Conservation (phyloP, 139 green algal genomes). For the Haematococcus sp. region DNA sequence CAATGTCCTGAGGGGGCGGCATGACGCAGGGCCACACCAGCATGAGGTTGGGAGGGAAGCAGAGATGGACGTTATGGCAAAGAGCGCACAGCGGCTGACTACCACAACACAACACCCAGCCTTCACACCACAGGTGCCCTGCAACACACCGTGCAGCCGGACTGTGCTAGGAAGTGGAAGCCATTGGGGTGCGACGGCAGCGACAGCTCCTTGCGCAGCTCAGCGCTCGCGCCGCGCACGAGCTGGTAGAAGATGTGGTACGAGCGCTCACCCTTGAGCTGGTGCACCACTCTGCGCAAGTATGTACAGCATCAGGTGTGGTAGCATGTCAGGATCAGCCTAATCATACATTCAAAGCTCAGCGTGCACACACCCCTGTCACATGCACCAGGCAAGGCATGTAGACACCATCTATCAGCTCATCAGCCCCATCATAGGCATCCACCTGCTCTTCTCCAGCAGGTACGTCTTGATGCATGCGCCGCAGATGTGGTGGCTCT, state of each 20-base stretch:
- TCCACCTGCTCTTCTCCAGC: slow-evolving; percentile 74
- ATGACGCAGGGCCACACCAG: too few relatives aligned
- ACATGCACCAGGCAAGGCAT: slow-evolving; percentile 4
- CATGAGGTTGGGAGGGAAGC: too few relatives aligned
- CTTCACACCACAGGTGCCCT: not conserved
- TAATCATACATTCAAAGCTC: not conserved
- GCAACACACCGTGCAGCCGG: slow-evolving; percentile 41
- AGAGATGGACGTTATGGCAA: too few relatives aligned
- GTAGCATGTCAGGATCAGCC: not conserved
- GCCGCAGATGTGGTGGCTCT: slow-evolving; percentile 63
- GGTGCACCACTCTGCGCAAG: slow-evolving; percentile 31
- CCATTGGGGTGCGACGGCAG: slow-evolving; percentile 19
- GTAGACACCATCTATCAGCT: not conserved
- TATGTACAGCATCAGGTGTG: too few relatives aligned
- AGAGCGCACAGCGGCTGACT: too few relatives aligned
- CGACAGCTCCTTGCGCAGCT: not conserved
- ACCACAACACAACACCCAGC: not conserved
- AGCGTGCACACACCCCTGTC: not conserved
- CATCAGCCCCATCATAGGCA: too few relatives aligned
- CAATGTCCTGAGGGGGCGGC: slow-evolving; percentile 45
- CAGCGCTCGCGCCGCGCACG: slow-evolving; percentile 10
- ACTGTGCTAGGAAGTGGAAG: slow-evolving; percentile 64
- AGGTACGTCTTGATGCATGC: slow-evolving; percentile 88
- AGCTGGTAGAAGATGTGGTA: slow-evolving; percentile 98
- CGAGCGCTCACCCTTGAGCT: slow-evolving; percentile 79